Percentiles rank a stretch among this genome's conserved stretches.
Evolutionary conservation across 352 stramenopile genomes (phyloP).

Genomic region (Plasmopara viticola): DNA sequence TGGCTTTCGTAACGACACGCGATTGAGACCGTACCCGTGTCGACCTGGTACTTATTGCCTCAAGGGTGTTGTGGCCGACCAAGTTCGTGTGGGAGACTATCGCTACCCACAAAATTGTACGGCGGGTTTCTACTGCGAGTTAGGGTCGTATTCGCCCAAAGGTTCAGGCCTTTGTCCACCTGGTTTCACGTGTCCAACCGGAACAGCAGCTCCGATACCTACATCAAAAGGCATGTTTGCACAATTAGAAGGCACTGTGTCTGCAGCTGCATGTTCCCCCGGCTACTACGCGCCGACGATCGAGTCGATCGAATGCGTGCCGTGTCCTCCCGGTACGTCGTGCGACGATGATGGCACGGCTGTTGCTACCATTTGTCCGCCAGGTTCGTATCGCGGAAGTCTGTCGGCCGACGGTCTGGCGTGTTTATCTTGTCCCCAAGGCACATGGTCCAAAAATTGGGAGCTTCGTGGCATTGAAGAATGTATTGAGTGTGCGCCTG

Average conservation of each 20-base stretch:
- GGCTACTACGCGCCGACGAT: slow-evolving; percentile 96
- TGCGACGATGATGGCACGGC: slow-evolving; percentile 88
- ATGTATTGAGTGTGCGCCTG: slow-evolving; percentile 89
- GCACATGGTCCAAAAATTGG: slow-evolving; percentile 98
- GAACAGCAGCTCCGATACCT: slow-evolving; percentile 90
- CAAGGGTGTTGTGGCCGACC: slow-evolving; percentile 87
- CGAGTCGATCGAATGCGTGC: slow-evolving; percentile 88
- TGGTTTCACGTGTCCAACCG: slow-evolving; percentile 91
- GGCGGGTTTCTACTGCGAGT: slow-evolving; percentile 93
- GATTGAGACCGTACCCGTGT: slow-evolving; percentile 92
- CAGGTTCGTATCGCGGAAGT: slow-evolving; percentile 89
- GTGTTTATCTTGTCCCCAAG: slow-evolving; percentile 89
- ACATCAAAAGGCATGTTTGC: slow-evolving; percentile 89
- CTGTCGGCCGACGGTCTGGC: slow-evolving; percentile 83
- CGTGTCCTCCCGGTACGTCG: slow-evolving; percentile 88
- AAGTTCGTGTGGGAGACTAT: slow-evolving; percentile 84
- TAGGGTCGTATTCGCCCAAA: slow-evolving; percentile 87
- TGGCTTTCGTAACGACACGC: slow-evolving; percentile 95
- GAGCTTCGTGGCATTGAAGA: slow-evolving; percentile 91
- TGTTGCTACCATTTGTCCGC: slow-evolving; percentile 86
- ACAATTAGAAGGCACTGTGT: slow-evolving; percentile 87
- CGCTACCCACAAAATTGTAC: slow-evolving; percentile 91
- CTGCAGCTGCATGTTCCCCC: slow-evolving; percentile 88
- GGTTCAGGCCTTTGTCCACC: slow-evolving; percentile 91
- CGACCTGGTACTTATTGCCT: slow-evolving; percentile 94